Base-by-base conservation (phyloP, 768 basidiomycete species). In the Psilocybe cyanescens region DNA sequence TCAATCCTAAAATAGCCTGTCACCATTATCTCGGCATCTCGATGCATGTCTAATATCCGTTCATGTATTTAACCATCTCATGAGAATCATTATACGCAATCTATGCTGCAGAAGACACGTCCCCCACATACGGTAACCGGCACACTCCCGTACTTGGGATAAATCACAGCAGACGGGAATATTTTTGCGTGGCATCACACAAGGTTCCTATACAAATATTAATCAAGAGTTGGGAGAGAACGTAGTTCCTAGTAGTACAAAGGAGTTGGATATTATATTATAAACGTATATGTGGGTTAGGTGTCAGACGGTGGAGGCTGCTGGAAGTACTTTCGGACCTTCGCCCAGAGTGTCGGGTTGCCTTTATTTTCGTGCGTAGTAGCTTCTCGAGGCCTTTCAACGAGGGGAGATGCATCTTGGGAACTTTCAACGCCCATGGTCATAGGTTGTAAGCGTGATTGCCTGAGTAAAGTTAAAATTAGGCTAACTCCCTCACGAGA, bases 401-500 rank as follows among this genome's bases (percentile, higher is more conserved):
- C 54, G 60, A 64, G 16, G 58, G 67, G 49, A 57, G 64, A 54
- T 67, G 51, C 58, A 46, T 57, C 58, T 55, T 63, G 65, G 57
- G 62, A 62, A 55, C 57, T 58, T 72, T 64, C 70, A 59, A 57
- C 72, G 68, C 82, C 82, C 50, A 86, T 72, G 11, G 81, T 76
- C 81, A 86, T 83, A 52, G 83, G 79, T 60, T 84, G 82, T 19
- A 86, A 79, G 59, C 92, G 89, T 53, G 93, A 89, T 73, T 94
- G 89, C 47, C 94, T 89, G 33, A 97, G 75, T 55, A 92, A 81
- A 61, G 82, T 82, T 52, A 97, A 82, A 59, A 97, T 89, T 46
- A 94, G 81, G 45, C 90, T 87, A 62, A 97, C 89, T 5, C 95
- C 95, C 74, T 94, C 91, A 47, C 92, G 91, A 68, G 91, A 94